Base-by-base conservation (phyloP, 352 stramenopile species). In the Pythium phragmitis region DNA sequence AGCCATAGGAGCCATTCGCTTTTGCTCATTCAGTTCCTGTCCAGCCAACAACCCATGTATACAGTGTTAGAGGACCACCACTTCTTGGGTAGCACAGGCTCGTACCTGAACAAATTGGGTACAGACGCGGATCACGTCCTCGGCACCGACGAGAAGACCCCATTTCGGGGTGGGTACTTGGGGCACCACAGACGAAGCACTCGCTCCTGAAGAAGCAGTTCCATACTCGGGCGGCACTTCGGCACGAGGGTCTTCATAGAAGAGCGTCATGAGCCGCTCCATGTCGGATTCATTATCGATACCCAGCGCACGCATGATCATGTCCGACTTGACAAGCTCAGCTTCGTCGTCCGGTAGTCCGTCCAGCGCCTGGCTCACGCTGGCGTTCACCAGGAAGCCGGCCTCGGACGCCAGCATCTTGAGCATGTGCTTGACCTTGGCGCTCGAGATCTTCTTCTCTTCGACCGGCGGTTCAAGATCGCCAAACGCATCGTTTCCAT, bases 351-450 rank as follows among this genome's bases (percentile, higher is more conserved):
- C 74, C 0, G 82, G 74, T 4, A 89, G 65, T 34, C 79, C 76
- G 16, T 96, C 87, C 5, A 97, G 69, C 13, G 85, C 87, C 49
- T 94, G 76, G 37, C 89, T 79, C 5, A 96, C 81, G 49, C 69
- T 91, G 7, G 74, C 65, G 37, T 96, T 89, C 13, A 98, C 81
- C 8, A 98, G 69, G 54, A 98, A 98, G 0, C 87, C 91, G 9
- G 91, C 89, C 62, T 98, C 91, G 2, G 73, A 73, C 0, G 85
- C 76, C 7, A 98, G 70, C 67, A 97, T 75, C 68, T 88, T 83
- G 39, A 97, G 75, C 83, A 97, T 96, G 64, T 91, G 83, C 69
- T 94, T 92, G 43, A 98, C 72, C 63, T 96, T 96, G 0, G 75
- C 68, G 11, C 85, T 80, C 23, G 84, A 89, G 63, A 97, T 86